Base-by-base conservation (phyloP, 768 basidiomycete species). In the Naganishia kalamii region DNA sequence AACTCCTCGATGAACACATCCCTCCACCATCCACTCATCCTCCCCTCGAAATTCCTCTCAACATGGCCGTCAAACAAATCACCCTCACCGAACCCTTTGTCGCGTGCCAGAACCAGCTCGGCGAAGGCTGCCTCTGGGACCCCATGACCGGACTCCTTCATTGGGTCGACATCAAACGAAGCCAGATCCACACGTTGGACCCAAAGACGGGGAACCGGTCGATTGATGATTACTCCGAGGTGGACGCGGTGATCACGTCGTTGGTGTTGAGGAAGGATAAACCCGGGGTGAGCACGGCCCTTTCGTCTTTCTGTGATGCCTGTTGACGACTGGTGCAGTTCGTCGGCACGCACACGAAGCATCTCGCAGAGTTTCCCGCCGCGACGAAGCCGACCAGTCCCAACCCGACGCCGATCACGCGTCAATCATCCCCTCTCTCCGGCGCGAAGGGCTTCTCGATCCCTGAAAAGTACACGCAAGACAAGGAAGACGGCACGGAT, bases 71-170 rank as follows among this genome's bases (percentile, higher is more conserved):
- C 27, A 63, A 47, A 4, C 44, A 70, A 21, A 63, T 70, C 48
- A 66, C 72, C 41, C 52, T 74, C 46, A 69, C 69, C 10, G 69
- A 76, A 65, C 70, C 68, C 10, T 51, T 74, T 15, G 61, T 77
- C 30, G 65, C 64, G 5, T 71, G 70, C 29, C 67, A 69, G 48
- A 77, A 75, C 49, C 48, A 62, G 8, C 66, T 77, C 6, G 75
- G 75, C 7, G 75, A 76, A 66, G 75, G 75, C 54, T 70, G 72
- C 19, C 51, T 77, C 3, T 77, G 76, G 76, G 73, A 77, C 50
- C 65, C 71, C 8, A 68, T 70, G 66, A 70, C 68, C 29, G 63
- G 73, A 25, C 63, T 77, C 0, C 59, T 74, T 0, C 72, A 75
- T 57, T 77, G 74, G 74, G 71, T 77, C 6, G 76, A 77, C 52